phyloP scores from a whole-genome alignment of 768 basidiomycete genomes.

The Tricholoma terreum region DNA sequence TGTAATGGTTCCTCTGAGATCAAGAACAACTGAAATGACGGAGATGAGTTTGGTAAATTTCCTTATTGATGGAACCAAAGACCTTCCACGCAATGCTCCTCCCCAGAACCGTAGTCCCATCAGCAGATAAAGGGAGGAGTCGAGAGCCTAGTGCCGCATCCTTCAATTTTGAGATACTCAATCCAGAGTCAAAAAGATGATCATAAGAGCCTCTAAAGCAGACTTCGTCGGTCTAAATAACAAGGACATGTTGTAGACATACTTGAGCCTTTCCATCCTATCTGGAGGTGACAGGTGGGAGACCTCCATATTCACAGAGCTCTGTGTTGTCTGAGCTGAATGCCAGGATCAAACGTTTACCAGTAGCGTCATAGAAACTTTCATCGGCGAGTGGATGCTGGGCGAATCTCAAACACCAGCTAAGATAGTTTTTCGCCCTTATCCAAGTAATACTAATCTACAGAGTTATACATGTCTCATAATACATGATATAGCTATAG shows the following conservation, averaged over 20 bases:
- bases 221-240: neutral
- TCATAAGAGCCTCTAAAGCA: conserved; percentile 25
- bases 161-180: conserved; percentile 59
- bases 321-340: neutral
- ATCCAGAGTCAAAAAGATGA: conserved; percentile 49
- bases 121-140: conserved; percentile 44
- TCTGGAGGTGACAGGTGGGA: neutral
- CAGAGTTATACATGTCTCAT: neutral
- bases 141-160: conserved; percentile 64
- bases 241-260: neutral
- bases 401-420: too few species aligned
- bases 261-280: neutral
- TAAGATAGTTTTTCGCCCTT: too few species aligned
- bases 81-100: conserved; percentile 89
- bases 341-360: too few species aligned
- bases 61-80: conserved; percentile 13
- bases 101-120: conserved; percentile 54
- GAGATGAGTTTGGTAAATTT: conserved; percentile 12
- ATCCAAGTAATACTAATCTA: too few species aligned
- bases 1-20: conserved; percentile 63
- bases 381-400: too few species aligned
- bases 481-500: neutral
- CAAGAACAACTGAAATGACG: conserved; percentile 58
- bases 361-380: too few species aligned
- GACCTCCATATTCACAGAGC: neutral